Evolutionary conservation across 1,284 basidiomycete species (phyloP).

Genomic region (Golubevia sp.): DNA sequence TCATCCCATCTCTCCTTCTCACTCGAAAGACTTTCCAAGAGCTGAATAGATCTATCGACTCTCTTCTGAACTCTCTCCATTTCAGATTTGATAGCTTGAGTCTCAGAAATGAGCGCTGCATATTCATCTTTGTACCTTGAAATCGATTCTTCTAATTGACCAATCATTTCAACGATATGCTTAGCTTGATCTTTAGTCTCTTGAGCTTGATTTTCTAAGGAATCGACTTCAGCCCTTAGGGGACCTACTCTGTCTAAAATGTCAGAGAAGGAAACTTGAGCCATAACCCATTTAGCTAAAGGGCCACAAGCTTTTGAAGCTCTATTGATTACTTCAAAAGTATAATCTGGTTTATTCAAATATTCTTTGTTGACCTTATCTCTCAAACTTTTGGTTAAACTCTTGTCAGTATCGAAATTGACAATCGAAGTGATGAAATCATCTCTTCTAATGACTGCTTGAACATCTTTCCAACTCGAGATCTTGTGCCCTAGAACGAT

Average conservation of each 20-base stretch:
- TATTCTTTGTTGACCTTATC: slow-evolving; percentile 58
- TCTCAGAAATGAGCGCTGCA: slow-evolving; percentile 57
- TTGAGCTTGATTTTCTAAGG: slow-evolving; percentile 48
- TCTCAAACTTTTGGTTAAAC: slow-evolving; percentile 47
- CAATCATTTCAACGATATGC: slow-evolving; percentile 42
- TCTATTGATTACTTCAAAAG: slow-evolving; percentile 55
- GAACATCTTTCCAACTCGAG: slow-evolving; percentile 58
- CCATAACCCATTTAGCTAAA: slow-evolving; percentile 59
- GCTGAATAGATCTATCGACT: slow-evolving; percentile 54
- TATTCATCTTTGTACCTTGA: slow-evolving; percentile 59
- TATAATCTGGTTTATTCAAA: slow-evolving; percentile 54
- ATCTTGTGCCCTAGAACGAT: slow-evolving; percentile 59
- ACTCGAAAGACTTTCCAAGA: slow-evolving; percentile 55
- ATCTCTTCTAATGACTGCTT: slow-evolving; percentile 56
- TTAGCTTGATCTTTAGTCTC: slow-evolving; percentile 42
- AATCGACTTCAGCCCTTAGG: slow-evolving; percentile 51
- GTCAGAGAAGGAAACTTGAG: slow-evolving; percentile 56
- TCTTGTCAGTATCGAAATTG: slow-evolving; percentile 56
- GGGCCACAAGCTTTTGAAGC: slow-evolving; percentile 61
- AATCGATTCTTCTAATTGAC: slow-evolving; percentile 51
- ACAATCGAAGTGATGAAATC: slow-evolving; percentile 60
- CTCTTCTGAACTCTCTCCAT: slow-evolving; percentile 57
- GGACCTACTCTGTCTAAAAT: slow-evolving; percentile 59
- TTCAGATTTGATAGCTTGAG: slow-evolving; percentile 57
- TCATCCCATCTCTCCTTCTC: slow-evolving; percentile 58